These are phyloP conservation scores for Dactylellina parvicollis DNA, from an alignment of 2,329 filamentous ascomycete genomes.

Conservation along the genomic window DNA sequence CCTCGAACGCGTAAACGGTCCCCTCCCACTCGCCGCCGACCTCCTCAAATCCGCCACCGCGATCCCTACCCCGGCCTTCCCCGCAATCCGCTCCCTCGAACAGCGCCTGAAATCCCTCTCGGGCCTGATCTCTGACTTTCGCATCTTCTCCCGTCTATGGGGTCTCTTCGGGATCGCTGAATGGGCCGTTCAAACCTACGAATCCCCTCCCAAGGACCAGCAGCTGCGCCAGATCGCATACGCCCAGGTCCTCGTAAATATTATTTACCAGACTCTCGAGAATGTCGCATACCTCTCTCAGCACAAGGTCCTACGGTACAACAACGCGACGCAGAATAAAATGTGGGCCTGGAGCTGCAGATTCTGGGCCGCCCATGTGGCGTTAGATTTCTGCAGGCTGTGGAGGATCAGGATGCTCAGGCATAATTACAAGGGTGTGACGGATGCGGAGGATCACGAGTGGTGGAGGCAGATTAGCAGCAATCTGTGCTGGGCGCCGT, in stretches of 20 bases:
- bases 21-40: conserved; percentile 66
- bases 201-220: conserved; percentile 61
- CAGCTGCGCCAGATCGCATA: conserved; percentile 69
- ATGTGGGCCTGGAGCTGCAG: conserved; percentile 78
- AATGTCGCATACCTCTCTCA: conserved; percentile 80
- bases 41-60: conserved; percentile 64
- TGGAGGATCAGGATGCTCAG: conserved; percentile 60
- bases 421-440: conserved; percentile 57
- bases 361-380: conserved; percentile 82
- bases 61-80: conserved; percentile 64
- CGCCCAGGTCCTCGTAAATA: conserved; percentile 74
- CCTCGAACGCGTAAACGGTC: conserved; percentile 69
- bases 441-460: conserved; percentile 63
- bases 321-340: conserved; percentile 68
- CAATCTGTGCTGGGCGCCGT: conserved; percentile 79
- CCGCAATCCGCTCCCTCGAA: conserved; percentile 64
- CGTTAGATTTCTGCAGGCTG: conserved; percentile 77
- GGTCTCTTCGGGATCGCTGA: conserved; percentile 77
- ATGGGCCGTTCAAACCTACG: conserved; percentile 65
- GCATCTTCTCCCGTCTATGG: conserved; percentile 80
- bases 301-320: conserved; percentile 75
- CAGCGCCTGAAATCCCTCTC: conserved; percentile 70
- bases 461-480: conserved; percentile 75
- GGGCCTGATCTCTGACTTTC: conserved; percentile 73
- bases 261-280: conserved; percentile 80